Percentiles rank a stretch among this genome's conserved stretches.
These are phyloP conservation scores for Hortiboletus flavorubellus DNA, from an alignment of 768 basidiomycete species.

Conservation along the genomic window DNA sequence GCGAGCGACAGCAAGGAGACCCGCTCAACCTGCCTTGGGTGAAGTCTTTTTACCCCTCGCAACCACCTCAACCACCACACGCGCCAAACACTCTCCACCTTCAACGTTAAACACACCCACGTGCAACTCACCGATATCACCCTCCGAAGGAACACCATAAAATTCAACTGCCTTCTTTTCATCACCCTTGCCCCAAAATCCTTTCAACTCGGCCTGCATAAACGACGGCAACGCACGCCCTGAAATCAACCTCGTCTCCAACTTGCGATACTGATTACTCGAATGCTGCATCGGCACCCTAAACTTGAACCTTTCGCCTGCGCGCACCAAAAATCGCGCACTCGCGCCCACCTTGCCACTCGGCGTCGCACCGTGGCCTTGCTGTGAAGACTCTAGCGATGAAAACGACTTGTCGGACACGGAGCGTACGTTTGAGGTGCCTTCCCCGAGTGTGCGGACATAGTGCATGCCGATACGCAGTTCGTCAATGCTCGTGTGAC, in stretches of 20 bases:
- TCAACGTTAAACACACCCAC: slow-evolving; percentile 54
- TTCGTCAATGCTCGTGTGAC: slow-evolving; percentile 54
- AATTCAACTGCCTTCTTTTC: slow-evolving; percentile 53
- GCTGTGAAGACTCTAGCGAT: slow-evolving; percentile 58
- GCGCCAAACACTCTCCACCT: slow-evolving; percentile 50
- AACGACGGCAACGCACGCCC: slow-evolving; percentile 55
- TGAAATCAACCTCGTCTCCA: slow-evolving; percentile 48
- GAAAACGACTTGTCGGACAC: slow-evolving; percentile 50
- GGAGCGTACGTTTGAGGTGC: slow-evolving; percentile 33
- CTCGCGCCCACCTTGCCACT: slow-evolving; percentile 26
- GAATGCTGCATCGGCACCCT: slow-evolving; percentile 41
- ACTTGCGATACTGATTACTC: slow-evolving; percentile 32
- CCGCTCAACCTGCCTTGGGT: slow-evolving; percentile 27
- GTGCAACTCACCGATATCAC: slow-evolving; percentile 51
- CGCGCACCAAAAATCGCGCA: slow-evolving; percentile 47
- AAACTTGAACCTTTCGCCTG: slow-evolving; percentile 59
- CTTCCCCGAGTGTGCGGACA: slow-evolving; percentile 64
- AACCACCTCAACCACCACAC: slow-evolving; percentile 56
- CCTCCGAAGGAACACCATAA: slow-evolving; percentile 47
- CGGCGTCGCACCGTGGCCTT: slow-evolving; percentile 27
- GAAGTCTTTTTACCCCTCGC: slow-evolving; percentile 29
- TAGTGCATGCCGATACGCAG: slow-evolving; percentile 68
- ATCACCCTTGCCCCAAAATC: slow-evolving; percentile 31
- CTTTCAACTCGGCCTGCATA: slow-evolving; percentile 49
- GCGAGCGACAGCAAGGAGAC: slow-evolving; percentile 17